Evolutionary conservation across 2,329 filamentous ascomycete genomes (phyloP).

Genomic region (Byssothecium circinans): DNA sequence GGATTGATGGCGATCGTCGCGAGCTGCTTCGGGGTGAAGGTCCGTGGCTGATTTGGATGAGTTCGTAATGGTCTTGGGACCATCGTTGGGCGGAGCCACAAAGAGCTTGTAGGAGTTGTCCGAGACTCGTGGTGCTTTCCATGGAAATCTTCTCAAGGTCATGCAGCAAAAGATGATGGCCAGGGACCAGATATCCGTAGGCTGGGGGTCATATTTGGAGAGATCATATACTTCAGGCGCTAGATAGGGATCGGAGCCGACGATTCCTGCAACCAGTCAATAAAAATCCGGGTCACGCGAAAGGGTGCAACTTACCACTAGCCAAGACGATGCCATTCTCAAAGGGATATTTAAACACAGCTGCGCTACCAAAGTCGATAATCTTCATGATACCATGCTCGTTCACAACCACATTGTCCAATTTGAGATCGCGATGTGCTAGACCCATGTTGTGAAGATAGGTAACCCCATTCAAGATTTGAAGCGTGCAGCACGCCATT

Average conservation of each 20-base stretch:
- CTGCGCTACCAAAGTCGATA: slow-evolving; percentile 97
- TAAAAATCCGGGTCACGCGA: not conserved
- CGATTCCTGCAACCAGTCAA: slow-evolving; percentile 60
- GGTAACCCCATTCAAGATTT: slow-evolving; percentile 91
- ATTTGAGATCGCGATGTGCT: slow-evolving; percentile 90
- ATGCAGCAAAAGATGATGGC: slow-evolving; percentile 99
- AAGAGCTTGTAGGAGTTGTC: slow-evolving; percentile 97
- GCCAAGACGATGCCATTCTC: slow-evolving; percentile 83
- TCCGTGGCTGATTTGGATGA: slow-evolving; percentile 37
- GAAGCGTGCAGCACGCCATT: slow-evolving; percentile 85
- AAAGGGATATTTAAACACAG: slow-evolving; percentile 96
- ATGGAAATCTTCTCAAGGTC: slow-evolving; percentile 91
- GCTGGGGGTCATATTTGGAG: slow-evolving; percentile 88
- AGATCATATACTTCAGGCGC: slow-evolving; percentile 96
- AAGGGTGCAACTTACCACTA: slow-evolving; percentile 62
- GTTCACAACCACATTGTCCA: slow-evolving; percentile 98
- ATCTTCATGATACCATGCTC: slow-evolving; percentile 98
- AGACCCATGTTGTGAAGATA: slow-evolving; percentile 95
- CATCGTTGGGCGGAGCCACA: slow-evolving; percentile 72
- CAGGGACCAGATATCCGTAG: slow-evolving; percentile 95
- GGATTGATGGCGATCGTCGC: slow-evolving; percentile 24
- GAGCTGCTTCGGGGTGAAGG: slow-evolving; percentile 44
- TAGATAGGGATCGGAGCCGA: slow-evolving; percentile 91
- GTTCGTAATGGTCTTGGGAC: slow-evolving; percentile 35
- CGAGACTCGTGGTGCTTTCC: slow-evolving; percentile 89